Evolutionary conservation across 768 basidiomycete genomes (phyloP), one percentile per base, ranked within the genome.

Genomic region (Suillus subalutaceus): DNA sequence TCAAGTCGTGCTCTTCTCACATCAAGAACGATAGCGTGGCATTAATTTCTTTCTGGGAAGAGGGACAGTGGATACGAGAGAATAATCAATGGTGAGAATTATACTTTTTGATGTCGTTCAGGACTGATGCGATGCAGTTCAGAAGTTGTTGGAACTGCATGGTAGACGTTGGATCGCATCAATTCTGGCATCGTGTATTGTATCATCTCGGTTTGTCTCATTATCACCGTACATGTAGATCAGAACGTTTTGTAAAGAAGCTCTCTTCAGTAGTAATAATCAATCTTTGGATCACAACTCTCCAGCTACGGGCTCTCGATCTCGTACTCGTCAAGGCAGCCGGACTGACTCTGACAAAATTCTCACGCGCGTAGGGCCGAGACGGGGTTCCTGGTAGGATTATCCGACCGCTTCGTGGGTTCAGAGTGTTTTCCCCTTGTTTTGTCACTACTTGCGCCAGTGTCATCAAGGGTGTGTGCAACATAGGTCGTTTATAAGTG

Each of bases 1-100:
- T 46, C 13, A 69, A 56, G 15, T 46, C 63, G 2, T 68, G 20
- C 13, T 37, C 69, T 30, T 68, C 8, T 16, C 71, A 76, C 7
- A 58, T 56, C 37, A 74, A 66, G 32, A 66, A 69, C 23, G 75
- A 76, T 32, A 74, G 73, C 7, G 0, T 66, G 3, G 72, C 66
- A 6, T n/a, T 74, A 38, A 44, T 74, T 16, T 70, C 72, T 5
- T 43, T 72, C 4, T 72, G 61, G 67, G 65, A 67, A 35, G 66
- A 65, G 44, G 63, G 43, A 26, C 52, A 62, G 26, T 67, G 66
- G 63, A 30, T 62, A 23, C 50, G 53, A 40, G 66, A 64, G 43
- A 58, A 64, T 37, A 41, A 62, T n/a, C 52, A 55, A 44, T 50
- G 53, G 66, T 64, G 26, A 56, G 59, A 41, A 26, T 43, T 7